Evolutionary conservation across 345 rosid genomes (phyloP).

Genomic region (Litchi chinensis): DNA sequence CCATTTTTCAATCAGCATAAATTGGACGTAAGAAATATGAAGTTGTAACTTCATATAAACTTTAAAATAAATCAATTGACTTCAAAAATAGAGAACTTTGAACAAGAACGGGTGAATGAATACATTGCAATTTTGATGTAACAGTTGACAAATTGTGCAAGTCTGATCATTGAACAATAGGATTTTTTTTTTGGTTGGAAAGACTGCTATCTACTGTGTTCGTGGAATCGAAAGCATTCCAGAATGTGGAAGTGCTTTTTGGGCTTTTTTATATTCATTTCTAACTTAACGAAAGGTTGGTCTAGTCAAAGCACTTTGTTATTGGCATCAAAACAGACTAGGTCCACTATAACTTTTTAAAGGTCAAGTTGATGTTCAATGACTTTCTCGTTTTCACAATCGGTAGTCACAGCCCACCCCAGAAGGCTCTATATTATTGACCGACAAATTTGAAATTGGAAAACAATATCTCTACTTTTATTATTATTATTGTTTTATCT

Average conservation of each 20-base stretch:
- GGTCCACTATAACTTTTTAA: neutral
- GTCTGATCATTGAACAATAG: too few relatives aligned
- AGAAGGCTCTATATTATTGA: neutral
- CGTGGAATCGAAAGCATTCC: neutral
- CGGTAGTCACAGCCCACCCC: neutral
- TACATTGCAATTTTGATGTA: neutral
- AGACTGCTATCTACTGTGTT: neutral
- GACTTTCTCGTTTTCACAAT: neutral
- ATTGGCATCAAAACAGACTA: neutral
- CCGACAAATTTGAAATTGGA: neutral
- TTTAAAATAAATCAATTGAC: too few relatives aligned
- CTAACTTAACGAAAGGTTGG: too few relatives aligned
- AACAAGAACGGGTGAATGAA: neutral
- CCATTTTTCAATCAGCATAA: neutral
- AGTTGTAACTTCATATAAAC: too few relatives aligned
- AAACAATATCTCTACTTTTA: neutral
- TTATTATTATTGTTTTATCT: too few relatives aligned
- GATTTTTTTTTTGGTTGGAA: neutral
- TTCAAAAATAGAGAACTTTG: neutral
- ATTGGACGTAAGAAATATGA: too few relatives aligned
- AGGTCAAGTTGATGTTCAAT: neutral
- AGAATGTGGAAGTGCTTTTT: neutral
- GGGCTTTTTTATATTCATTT: neutral
- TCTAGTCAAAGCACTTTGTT: neutral
- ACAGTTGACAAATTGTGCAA: neutral